A percentile compares a stretch with the other conserved stretches of the same genome.
These are phyloP conservation scores for Fomitopsis betulina DNA, from an alignment of 1,284 basidiomycete species.

Conservation along the genomic window DNA sequence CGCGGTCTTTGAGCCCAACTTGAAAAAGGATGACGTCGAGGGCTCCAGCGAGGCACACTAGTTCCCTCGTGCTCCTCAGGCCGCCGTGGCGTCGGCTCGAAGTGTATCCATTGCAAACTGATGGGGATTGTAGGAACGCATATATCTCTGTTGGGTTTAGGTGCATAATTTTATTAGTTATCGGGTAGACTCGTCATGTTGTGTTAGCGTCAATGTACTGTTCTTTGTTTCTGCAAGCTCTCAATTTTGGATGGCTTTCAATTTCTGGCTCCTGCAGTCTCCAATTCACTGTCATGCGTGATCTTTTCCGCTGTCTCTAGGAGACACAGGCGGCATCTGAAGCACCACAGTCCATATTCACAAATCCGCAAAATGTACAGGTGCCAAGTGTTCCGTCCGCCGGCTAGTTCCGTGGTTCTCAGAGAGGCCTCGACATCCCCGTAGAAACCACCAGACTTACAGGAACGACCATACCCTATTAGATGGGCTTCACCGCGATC, in stretches of 20 bases:
- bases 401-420: no score
- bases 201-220: background rate
- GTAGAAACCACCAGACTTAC: no score
- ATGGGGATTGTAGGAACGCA: background rate
- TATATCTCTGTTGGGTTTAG: background rate
- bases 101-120: background rate
- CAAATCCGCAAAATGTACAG: no score
- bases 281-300: no score
- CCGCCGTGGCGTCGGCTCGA: no score
- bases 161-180: background rate
- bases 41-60: background rate
- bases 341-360: no score
- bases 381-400: no score
- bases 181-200: background rate
- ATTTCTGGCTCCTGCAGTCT: no score
- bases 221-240: background rate
- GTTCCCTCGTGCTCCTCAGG: background rate
- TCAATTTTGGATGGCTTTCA: no score
- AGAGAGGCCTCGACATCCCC: no score
- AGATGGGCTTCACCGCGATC: conserved; percentile 32
- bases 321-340: no score
- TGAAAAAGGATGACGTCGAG: background rate
- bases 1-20: background rate
- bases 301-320: no score
- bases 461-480: background rate